Conservation (phyloP, 495 filamentous ascomycete species). For the Neurospora tetraspora region DNA sequence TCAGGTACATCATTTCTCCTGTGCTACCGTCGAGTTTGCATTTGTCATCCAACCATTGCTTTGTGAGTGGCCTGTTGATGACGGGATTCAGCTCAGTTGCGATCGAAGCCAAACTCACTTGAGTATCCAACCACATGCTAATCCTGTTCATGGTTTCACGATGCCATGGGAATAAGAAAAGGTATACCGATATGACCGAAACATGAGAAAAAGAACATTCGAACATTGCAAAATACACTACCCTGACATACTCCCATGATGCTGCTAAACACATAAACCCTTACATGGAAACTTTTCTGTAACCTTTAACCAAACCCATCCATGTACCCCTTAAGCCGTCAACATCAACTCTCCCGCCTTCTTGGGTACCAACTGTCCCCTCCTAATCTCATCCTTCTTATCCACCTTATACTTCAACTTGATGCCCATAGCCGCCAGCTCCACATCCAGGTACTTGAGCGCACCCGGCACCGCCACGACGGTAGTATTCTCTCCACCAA, state of each 20-base stretch:
- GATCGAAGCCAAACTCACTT: not conserved
- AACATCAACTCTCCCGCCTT: constrained; percentile 12
- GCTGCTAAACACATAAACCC: not conserved
- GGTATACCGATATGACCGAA: not conserved
- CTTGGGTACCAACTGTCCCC: constrained; percentile 22
- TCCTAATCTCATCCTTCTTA: constrained; percentile 38
- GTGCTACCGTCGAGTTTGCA: not conserved
- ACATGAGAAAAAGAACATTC: not conserved
- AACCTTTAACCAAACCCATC: not conserved
- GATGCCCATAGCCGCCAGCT: constrained; percentile 63
- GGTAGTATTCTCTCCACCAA: constrained; percentile 83
- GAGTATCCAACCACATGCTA: too few relatives aligned
- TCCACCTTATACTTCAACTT: constrained; percentile 60
- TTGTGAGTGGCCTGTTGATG: not conserved
- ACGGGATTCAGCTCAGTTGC: not conserved
- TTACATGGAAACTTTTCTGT: not conserved
- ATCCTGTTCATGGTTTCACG: not conserved
- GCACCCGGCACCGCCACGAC: constrained; percentile 88
- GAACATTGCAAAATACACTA: not conserved
- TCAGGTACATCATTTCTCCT: not conserved
- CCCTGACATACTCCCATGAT: not conserved
- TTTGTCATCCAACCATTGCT: not conserved
- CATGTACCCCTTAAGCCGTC: not conserved
- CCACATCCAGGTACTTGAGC: constrained; percentile 85
- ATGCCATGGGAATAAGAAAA: not conserved